Evolutionary conservation across 2,329 filamentous ascomycete species (phyloP), one percentile per base, ranked within the genome.

Genomic region (Fusarium guadeloupense): DNA sequence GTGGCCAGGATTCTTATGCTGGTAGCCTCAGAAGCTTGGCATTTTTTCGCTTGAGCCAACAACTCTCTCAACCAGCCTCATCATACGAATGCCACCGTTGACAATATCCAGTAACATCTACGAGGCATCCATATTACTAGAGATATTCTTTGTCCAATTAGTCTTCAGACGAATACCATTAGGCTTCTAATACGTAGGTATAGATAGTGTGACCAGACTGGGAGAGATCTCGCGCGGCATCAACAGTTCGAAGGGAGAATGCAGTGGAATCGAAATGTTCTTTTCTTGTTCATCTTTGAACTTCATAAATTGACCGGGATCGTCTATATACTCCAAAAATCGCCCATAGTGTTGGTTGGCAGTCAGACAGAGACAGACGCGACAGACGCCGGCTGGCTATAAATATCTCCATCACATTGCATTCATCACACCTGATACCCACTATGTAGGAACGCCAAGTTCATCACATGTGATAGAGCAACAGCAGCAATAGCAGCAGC

Each of bases 351-450:
- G 46, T 50, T 35, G 21, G 38, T 33, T 26, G 16, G 33, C 19
- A 35, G 25, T 21, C 7, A 14, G 7, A 12, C 12, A 14, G 23
- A 16, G n/a, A 23, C 33, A 37, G 26, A 25, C 21, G 25, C 26
- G 51, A 49, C 41, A 49, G 45, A 35, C 35, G 49, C 41, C 9
- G 14, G 6, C 19, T 46, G 34, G 19, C 21, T 19, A 54, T 19
- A 28, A 40, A 13, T 38, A 54, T 54, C 20, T 19, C 19, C n/a
- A 19, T 38, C 25, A 38, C 35, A 31, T 25, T 17, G 21, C 10
- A 16, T n/a, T 17, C n/a, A 34, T 28, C 16, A 12, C 26, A 9
- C 25, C 4, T 26, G 25, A 26, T 10, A 26, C 25, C 25, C 25
- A 26, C 7, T 13, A 26, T 31, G 12, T 31, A 31, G 28, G 28